Base-by-base conservation (phyloP, 164 flowering plant species). In the Sextonia rubra region DNA sequence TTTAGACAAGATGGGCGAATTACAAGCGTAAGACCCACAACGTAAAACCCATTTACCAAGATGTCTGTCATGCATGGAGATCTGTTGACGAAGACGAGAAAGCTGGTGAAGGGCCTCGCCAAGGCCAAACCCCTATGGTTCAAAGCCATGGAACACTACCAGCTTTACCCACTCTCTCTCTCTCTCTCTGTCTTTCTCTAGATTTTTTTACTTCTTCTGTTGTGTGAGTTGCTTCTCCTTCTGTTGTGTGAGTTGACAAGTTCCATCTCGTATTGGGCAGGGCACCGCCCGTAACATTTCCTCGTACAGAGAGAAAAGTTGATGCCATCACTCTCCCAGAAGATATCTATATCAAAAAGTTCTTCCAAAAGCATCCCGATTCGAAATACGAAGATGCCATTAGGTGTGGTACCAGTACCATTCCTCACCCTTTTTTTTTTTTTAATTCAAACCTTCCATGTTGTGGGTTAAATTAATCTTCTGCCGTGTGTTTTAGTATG, bases 101-200 rank as follows among this genome's bases (percentile, higher is more conserved):
- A 85, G 79, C 97, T 94, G 47, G 97, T 91, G 27, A 88, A 89
- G 77, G 96, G 97, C 12, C 82, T 90, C 55, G 97, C 94, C n/a
- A 90, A 74, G 72, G 81, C 86, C 2, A 86, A 87, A 71, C 98
- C 98, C n/a, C 32, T 77, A 15, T 94, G 98, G 95, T 90, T 94
- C 71, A 89, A 88, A 83, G 89, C 98, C 75, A 94, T 92, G 98
- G 97, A 94, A 80, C 85, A 83, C 92, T 90, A 69, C 9, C 77
- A 55, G 2, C 37, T 30, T n/a, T 5, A 4, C 68, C 65, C 12
- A 2, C 22, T 23, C 20, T 44, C 26, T 30, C 37, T 1, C 47
- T 20, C 2, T 1, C 5, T 30, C 61, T 17, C 52, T 70, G 8
- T 32, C 44, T 23, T 11, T 60, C 17, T 15, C 44, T 29, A 30